Percentiles rank a stretch among this genome's conserved stretches.
These are phyloP conservation scores for Chaetomium cochliodes DNA, from an alignment of 495 filamentous ascomycete species.

Conservation along the genomic window DNA sequence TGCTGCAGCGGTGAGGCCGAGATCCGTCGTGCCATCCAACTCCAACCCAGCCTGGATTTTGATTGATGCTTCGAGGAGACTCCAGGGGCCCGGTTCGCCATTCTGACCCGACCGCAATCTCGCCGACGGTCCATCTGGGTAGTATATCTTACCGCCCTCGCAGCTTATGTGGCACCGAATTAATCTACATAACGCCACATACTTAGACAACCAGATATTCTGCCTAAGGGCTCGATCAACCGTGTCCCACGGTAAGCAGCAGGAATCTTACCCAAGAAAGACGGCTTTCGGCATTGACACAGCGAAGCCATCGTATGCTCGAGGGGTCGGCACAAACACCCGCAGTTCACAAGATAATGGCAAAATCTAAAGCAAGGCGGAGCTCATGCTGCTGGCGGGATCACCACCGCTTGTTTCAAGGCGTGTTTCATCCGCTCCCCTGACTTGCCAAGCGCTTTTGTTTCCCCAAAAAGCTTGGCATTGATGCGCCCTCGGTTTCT, in stretches of 20 bases:
- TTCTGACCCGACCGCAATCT: not conserved
- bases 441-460: not conserved
- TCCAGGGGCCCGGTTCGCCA: not conserved
- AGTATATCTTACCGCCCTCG: not conserved
- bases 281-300: not conserved
- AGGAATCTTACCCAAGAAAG: not conserved
- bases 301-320: too few relatives aligned
- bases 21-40: slow-evolving; percentile 2
- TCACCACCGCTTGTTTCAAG: slow-evolving; percentile 6
- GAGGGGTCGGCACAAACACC: not conserved
- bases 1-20: slow-evolving; percentile 3
- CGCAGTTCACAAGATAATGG: not conserved
- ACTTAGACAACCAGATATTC: not conserved
- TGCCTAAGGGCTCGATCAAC: not conserved
- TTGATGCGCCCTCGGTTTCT: not conserved
- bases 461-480: not conserved
- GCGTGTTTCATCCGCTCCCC: slow-evolving; percentile 4
- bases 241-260: not conserved
- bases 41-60: not conserved
- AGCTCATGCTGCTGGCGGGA: not conserved
- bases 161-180: not conserved
- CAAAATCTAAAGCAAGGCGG: too few relatives aligned
- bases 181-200: too few relatives aligned
- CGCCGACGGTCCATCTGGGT: not conserved
- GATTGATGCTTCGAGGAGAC: too few relatives aligned